Evolutionary conservation across 176 grass and related monocot genomes (phyloP), one percentile per base, ranked within the genome.

Genomic region (Triticum monococcum): DNA sequence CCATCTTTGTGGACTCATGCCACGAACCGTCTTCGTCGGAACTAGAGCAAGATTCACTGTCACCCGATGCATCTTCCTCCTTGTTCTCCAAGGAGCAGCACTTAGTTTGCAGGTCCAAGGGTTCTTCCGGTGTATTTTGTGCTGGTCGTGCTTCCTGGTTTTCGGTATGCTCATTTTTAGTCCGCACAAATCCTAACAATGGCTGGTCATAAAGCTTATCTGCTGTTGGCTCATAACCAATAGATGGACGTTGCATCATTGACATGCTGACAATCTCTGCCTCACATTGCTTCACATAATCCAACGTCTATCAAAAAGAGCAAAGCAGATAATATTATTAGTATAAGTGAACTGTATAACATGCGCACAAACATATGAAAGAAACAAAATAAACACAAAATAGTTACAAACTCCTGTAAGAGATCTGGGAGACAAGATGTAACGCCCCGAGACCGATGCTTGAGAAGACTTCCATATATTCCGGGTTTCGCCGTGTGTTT

Each of bases 211-310:
- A 96, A 69, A 98, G 91, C 77, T 90, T 89, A 65, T 95, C 96
- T 11, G 91, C 89, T 26, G 94, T 88, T 67, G 90, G 96, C 73
- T 98, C 91, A 35, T 89, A 88, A 17, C 88, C 83, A 64, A 92
- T 68, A 35, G 96, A 89, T 72, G 96, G 85, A 20, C 88, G 88
- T 83, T 91, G 89, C 33, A 95, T 91, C 75, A 93, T 84, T 31
- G 91, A 87, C 91, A 94, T 92, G 79, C 92, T 87, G 75, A 92
- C 93, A 59, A 91, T 86, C 89, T 98, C 96, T 50, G 92, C 70
- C 81, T 98, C 93, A 1, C 96, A 94, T 82, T 94, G 94, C 84
- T 98, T 96, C 71, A 98, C 90, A 59, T 90, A 96, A 65, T 94
- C 90, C 83, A 98, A 48, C 0, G 85, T 92, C 91, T 96, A 82